phyloP scores from a whole-genome alignment of 148 eudicot genomes.

The Vaccinium vitisidaea region DNA sequence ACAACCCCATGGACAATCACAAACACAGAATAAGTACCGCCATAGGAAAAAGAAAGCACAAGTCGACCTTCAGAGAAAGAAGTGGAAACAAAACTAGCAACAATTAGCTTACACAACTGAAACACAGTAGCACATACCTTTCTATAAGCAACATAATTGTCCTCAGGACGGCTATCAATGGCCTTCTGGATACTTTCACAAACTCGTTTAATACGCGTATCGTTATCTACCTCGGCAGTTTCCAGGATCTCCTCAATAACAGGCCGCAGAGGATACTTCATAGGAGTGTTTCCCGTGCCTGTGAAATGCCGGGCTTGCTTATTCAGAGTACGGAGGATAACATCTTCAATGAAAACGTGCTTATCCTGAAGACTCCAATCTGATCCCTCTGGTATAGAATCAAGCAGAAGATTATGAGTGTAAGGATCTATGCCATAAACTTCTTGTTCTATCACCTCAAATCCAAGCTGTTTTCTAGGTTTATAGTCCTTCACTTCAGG shows the following conservation, averaged over 20 bases:
- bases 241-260: constrained; percentile 68
- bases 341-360: constrained; percentile 86
- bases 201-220: constrained; percentile 41
- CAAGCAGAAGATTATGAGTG: constrained; percentile 92
- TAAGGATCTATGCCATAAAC: constrained; percentile 98
- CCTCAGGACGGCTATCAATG: constrained; percentile 70
- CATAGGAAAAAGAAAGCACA: neutral
- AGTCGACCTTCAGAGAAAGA: neutral
- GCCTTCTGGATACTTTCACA: constrained; percentile 72
- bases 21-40: neutral
- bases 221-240: constrained; percentile 46
- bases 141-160: constrained; percentile 92
- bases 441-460: constrained; percentile 95
- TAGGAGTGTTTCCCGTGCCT: constrained; percentile 82
- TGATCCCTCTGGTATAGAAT: constrained; percentile 83
- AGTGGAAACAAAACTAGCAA: neutral
- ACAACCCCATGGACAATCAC: constrained; percentile 6
- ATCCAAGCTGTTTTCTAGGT: constrained; percentile 88
- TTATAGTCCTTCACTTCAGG: constrained; percentile 93
- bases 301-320: constrained; percentile 80
- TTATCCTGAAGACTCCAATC: constrained; percentile 76
- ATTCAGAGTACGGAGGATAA: constrained; percentile 73
- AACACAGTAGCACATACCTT: constrained; percentile 47
- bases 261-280: constrained; percentile 74
- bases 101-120: neutral